Conservation (phyloP, 208 protist genomes). For the Trypanosomatidae sp. region DNA sequence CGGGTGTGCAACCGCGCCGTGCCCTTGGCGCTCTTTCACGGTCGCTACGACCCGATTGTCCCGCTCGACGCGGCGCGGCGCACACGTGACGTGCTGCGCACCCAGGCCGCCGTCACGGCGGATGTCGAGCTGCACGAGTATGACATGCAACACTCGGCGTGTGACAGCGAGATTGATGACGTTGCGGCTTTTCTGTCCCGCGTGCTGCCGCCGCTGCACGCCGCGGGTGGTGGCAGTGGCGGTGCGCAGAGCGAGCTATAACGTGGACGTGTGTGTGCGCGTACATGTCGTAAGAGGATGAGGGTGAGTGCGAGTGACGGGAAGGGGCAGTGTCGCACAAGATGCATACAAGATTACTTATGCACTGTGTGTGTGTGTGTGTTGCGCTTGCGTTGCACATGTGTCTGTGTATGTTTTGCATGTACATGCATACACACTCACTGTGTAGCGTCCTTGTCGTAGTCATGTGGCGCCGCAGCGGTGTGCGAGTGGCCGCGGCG, state of each 20-base stretch:
- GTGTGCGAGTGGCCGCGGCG: neutral
- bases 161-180: slow-evolving; percentile 61
- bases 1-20: slow-evolving; percentile 13
- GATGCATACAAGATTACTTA: no score
- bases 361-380: no score
- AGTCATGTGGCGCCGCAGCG: neutral
- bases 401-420: no score
- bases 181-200: slow-evolving; percentile 31
- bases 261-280: slow-evolving; percentile 2
- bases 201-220: slow-evolving; percentile 28
- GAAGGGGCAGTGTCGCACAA: neutral
- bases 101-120: slow-evolving; percentile 9
- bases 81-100: slow-evolving; percentile 29
- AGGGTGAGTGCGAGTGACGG: neutral
- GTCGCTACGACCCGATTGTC: slow-evolving; percentile 58
- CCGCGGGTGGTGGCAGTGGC: neutral
- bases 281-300: no score
- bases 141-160: slow-evolving; percentile 66
- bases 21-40: slow-evolving; percentile 70
- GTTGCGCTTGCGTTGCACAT: no score
- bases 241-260: neutral
- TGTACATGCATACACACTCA: no score
- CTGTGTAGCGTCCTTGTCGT: neutral
- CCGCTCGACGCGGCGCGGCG: slow-evolving; percentile 30
- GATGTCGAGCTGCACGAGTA: slow-evolving; percentile 48